Evolutionary conservation across 1,139 yeast species (phyloP), one percentile per base, ranked within the genome.

Genomic region (Suhomyces bokatorum): DNA sequence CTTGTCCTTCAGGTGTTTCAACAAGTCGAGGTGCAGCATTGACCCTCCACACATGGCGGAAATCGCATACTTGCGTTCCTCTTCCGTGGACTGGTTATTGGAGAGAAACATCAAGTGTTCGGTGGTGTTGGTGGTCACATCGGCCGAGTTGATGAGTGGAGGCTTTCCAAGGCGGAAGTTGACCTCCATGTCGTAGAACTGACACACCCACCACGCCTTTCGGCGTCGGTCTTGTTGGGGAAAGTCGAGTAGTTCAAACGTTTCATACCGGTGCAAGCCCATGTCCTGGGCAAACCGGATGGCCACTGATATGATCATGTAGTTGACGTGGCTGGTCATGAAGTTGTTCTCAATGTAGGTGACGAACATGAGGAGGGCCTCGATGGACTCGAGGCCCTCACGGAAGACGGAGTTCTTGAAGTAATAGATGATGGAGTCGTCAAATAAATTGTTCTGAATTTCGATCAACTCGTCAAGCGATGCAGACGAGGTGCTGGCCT

Each of bases 181-280:
- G 22, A 73, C 55, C 33, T 78, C 83, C 51, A 76, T 74, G 55
- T 85, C 91, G 35, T 72, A 58, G 37, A 66, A 61, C 50, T 78
- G 81, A 46, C 85, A 75, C 31, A 66, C 49, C 80, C 85, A 79
- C 82, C 86, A 85, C 2, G 82, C 46, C 10, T 62, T 59, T 32
- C 78, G 62, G 27, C 81, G 64, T 10, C 63, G 59, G 5, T 58
- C 52, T 6, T 66, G 67, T 36, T 80, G 84, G 3, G 58, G 64
- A 0, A 53, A 51, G 0, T 71, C 45, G 20, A 80, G 53, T 0
- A 73, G 70, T 7, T 55, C 53, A 41, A 73, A 73, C 2, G 77
- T 62, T 50, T 84, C 88, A 13, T 63, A 64, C 29, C 88, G 64
- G 56, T 86, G 87, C 20, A 87, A 64, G 0, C 95, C 95, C 45